Evolutionary conservation across 2,329 filamentous ascomycete genomes (phyloP).

Genomic region (Talaromyces pinophilus): DNA sequence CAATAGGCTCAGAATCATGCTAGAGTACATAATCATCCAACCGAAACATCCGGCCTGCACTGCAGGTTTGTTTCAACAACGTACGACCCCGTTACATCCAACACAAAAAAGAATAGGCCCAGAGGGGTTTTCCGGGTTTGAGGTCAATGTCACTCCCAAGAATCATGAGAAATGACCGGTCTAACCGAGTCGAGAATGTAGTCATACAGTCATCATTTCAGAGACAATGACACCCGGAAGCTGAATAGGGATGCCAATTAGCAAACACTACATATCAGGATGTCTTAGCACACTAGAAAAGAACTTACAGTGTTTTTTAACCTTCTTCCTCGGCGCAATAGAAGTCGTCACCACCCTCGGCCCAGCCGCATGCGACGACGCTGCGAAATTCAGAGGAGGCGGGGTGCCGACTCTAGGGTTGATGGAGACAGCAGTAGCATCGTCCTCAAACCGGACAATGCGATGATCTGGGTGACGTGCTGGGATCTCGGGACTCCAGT

Average conservation of each 20-base stretch:
- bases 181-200: neutral
- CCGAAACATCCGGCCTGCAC: neutral
- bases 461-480: conserved; percentile 15
- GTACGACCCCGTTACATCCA: neutral
- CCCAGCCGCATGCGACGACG: neutral
- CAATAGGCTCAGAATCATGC: neutral
- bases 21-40: neutral
- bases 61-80: neutral
- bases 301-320: conserved; percentile 16
- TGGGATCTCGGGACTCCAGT: conserved; percentile 13
- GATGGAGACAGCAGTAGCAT: neutral
- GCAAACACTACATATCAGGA: neutral
- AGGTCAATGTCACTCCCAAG: neutral
- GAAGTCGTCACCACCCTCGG: neutral
- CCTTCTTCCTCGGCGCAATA: conserved; percentile 10
- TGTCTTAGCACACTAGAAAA: too few relatives aligned
- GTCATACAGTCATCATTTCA: neutral
- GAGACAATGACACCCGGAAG: conserved; percentile 9
- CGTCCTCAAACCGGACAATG: neutral
- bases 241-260: neutral
- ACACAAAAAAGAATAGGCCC: neutral
- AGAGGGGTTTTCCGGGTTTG: neutral
- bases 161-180: neutral
- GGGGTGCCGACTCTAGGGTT: neutral
- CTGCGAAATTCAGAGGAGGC: too few relatives aligned